Evolutionary conservation across 805 yeast genomes (phyloP).

Genomic region (Metschnikowia rubicola): DNA sequence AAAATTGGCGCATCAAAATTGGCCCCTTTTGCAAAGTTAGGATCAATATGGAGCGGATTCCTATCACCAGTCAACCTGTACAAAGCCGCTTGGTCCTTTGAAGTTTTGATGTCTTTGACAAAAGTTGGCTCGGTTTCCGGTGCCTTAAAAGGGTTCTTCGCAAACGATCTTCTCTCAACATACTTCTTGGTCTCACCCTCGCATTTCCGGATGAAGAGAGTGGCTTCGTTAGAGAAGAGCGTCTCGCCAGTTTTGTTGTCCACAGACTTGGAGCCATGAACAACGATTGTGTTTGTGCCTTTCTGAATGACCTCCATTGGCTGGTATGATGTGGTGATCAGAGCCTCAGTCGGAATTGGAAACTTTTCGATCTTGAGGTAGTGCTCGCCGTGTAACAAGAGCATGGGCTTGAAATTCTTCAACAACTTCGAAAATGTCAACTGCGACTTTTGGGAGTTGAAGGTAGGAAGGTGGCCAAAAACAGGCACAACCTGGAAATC

Average conservation of each 20-base stretch:
- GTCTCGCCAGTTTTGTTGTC: conserved; percentile 68
- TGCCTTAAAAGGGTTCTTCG: conserved; percentile 58
- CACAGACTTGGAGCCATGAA: conserved; percentile 66
- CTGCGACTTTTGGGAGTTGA: conserved; percentile 58
- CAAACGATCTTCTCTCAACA: conserved; percentile 53
- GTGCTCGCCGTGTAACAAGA: conserved; percentile 93
- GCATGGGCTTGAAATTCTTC: conserved; percentile 83
- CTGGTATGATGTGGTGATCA: conserved; percentile 54
- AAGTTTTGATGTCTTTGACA: conserved; percentile 53
- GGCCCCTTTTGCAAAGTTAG: conserved; percentile 82
- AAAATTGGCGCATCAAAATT: conserved; percentile 82
- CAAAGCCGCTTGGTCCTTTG: conserved; percentile 76
- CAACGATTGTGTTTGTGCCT: conserved; percentile 78
- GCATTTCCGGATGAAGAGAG: conserved; percentile 79
- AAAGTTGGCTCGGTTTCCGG: conserved; percentile 67
- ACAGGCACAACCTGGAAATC: conserved; percentile 86
- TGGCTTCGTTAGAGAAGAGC: conserved; percentile 76
- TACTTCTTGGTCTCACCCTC: conserved; percentile 50
- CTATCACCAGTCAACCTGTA: conserved; percentile 92
- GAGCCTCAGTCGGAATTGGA: conserved; percentile 75
- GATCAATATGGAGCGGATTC: conserved; percentile 95
- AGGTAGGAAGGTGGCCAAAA: conserved; percentile 84
- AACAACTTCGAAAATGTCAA: conserved; percentile 58
- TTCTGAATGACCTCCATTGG: conserved; percentile 81
- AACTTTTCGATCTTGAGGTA: conserved; percentile 70